These are phyloP conservation scores for Globisporangium nodosum DNA, from an alignment of 352 stramenopile species.

Conservation along the genomic window DNA sequence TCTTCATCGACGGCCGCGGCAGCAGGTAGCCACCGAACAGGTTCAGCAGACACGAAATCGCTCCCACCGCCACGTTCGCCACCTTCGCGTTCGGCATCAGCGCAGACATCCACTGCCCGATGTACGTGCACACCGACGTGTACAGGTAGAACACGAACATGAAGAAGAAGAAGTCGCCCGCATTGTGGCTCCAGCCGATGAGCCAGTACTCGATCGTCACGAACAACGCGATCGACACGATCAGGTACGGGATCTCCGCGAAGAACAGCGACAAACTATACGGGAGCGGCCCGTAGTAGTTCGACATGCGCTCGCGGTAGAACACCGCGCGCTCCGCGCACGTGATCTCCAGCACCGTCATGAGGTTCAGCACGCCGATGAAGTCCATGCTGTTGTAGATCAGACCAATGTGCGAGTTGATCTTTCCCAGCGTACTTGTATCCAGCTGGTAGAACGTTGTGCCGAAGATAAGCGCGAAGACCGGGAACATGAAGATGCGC, in stretches of 20 bases:
- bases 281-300: slow-evolving; percentile 40
- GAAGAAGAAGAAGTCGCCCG: slow-evolving; percentile 35
- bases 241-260: slow-evolving; percentile 36
- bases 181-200: slow-evolving; percentile 23
- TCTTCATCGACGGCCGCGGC: slow-evolving; percentile 14
- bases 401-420: slow-evolving; percentile 50
- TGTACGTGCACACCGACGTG: slow-evolving; percentile 12
- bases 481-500: slow-evolving; percentile 48
- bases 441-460: slow-evolving; percentile 60
- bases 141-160: slow-evolving; percentile 9
- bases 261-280: slow-evolving; percentile 36
- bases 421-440: slow-evolving; percentile 14
- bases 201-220: slow-evolving; percentile 45
- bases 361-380: slow-evolving; percentile 52
- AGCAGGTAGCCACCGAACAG: slow-evolving; percentile 31
- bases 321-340: slow-evolving; percentile 44
- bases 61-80: slow-evolving; percentile 41
- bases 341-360: slow-evolving; percentile 48
- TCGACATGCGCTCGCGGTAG: slow-evolving; percentile 49
- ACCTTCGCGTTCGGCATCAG: slow-evolving; percentile 49
- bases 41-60: slow-evolving; percentile 42
- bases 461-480: slow-evolving; percentile 59
- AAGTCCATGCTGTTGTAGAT: slow-evolving; percentile 72
- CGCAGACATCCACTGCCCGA: slow-evolving; percentile 37
- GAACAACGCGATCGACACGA: slow-evolving; percentile 23